Conservation (phyloP, 441 rosid genomes). For the Populus hybrid region DNA sequence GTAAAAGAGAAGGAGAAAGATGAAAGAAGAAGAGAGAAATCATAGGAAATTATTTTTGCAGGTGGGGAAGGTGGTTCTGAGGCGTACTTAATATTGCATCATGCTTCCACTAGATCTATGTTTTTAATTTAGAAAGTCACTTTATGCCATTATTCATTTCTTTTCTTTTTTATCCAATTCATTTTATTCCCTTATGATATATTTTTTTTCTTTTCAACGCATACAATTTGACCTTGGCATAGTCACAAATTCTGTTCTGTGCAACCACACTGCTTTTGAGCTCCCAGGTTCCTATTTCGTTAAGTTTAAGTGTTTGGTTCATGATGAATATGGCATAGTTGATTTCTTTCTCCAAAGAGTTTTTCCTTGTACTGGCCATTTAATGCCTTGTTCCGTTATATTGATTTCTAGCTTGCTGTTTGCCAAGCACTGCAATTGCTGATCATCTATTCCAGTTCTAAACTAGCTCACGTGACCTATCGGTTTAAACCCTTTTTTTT, state of each 20-base stretch:
- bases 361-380: neutral
- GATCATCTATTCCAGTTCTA: neutral
- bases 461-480: neutral
- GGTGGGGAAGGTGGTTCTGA: slow-evolving; percentile 3
- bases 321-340: neutral
- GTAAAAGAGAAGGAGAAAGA: neutral
- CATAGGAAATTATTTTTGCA: neutral
- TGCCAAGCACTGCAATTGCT: neutral
- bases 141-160: neutral
- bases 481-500: neutral
- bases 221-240: neutral
- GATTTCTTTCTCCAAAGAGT: neutral
- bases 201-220: neutral
- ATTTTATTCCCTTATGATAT: neutral
- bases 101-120: neutral
- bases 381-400: no score
- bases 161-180: neutral
- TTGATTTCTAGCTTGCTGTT: neutral
- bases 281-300: neutral
- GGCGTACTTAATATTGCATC: neutral
- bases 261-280: neutral
- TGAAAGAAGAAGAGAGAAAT: neutral
- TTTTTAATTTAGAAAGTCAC: neutral
- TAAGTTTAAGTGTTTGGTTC: no score
- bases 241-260: neutral